phyloP scores from a whole-genome alignment of 495 filamentous ascomycete genomes.

The Aspergillus campestris region DNA sequence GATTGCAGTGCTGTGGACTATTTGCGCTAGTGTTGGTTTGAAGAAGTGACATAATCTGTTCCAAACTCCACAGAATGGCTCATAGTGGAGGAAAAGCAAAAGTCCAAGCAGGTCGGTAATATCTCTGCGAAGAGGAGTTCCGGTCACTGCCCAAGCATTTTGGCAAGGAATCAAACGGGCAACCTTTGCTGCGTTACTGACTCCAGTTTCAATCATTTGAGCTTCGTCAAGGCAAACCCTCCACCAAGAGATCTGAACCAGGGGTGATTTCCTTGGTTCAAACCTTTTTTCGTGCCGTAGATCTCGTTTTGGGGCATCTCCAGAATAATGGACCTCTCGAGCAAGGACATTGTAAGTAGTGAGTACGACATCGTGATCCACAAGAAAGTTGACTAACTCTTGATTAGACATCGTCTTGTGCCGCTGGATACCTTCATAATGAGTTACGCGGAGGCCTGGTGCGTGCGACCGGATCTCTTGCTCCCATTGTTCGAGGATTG shows the following conservation, averaged over 20 bases:
- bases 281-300: slow-evolving; percentile 61
- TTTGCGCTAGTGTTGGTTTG: slow-evolving; percentile 49
- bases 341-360: slow-evolving; percentile 78
- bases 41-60: slow-evolving; percentile 50
- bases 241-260: slow-evolving; percentile 83
- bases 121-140: slow-evolving; percentile 77
- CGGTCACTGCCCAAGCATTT: slow-evolving; percentile 90
- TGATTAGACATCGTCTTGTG: slow-evolving; percentile 28
- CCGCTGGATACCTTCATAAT: slow-evolving; percentile 43
- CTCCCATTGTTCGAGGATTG: slow-evolving; percentile 81
- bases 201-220: slow-evolving; percentile 87
- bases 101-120: slow-evolving; percentile 61
- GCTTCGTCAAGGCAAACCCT: slow-evolving; percentile 89
- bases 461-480: slow-evolving; percentile 67
- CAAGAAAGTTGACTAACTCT: slow-evolving; percentile 39
- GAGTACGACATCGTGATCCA: slow-evolving; percentile 67
- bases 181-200: slow-evolving; percentile 73
- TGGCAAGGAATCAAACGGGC: slow-evolving; percentile 70
- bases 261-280: slow-evolving; percentile 58
- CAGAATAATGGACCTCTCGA: slow-evolving; percentile 67
- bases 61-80: slow-evolving; percentile 71
- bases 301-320: slow-evolving; percentile 52
- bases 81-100: slow-evolving; percentile 68
- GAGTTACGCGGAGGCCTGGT: slow-evolving; percentile 46
- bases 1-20: slow-evolving; percentile 64